phyloP scores from a whole-genome alignment of 2,329 filamentous ascomycete species.

The Hymenoscyphus repandus region DNA sequence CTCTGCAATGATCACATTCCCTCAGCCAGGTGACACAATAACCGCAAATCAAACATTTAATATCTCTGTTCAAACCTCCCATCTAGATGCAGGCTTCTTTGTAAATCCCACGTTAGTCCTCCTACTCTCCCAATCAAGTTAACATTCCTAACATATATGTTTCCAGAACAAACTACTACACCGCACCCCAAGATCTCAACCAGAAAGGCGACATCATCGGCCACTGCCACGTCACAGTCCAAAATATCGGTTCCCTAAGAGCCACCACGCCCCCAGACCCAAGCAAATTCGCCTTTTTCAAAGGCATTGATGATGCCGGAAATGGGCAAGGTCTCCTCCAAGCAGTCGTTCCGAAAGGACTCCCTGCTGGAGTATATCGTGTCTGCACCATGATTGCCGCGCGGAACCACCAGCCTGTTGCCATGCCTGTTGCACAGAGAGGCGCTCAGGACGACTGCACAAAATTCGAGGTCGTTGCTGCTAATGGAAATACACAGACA shows the following conservation, averaged over 20 bases:
- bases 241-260: conserved; percentile 27
- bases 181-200: conserved; percentile 29
- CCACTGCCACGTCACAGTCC: conserved; percentile 33
- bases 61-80: conserved; percentile 28
- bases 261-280: conserved; percentile 23
- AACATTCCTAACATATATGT: too few species aligned
- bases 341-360: conserved; percentile 32
- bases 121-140: too few species aligned
- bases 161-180: conserved; percentile 28
- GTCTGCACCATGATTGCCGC: conserved; percentile 36
- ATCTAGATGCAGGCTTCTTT: conserved; percentile 30
- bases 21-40: conserved; percentile 17
- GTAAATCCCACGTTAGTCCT: conserved; percentile 27
- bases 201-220: conserved; percentile 28
- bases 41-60: conserved; percentile 21
- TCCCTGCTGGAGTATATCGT: conserved; percentile 36
- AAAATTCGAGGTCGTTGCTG: conserved; percentile 33
- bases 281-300: conserved; percentile 33
- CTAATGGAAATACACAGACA: conserved; percentile 1
- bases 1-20: conserved; percentile 17
- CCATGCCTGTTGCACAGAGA: conserved; percentile 36
- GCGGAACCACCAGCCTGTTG: conserved; percentile 35
- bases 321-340: conserved; percentile 33
- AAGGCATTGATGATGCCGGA: conserved; percentile 34
- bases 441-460: conserved; percentile 38